Percentiles rank a stretch among this genome's conserved stretches.
These are phyloP conservation scores for Lablab purpureus DNA, from an alignment of 306 rosid species.

Conservation along the genomic window DNA sequence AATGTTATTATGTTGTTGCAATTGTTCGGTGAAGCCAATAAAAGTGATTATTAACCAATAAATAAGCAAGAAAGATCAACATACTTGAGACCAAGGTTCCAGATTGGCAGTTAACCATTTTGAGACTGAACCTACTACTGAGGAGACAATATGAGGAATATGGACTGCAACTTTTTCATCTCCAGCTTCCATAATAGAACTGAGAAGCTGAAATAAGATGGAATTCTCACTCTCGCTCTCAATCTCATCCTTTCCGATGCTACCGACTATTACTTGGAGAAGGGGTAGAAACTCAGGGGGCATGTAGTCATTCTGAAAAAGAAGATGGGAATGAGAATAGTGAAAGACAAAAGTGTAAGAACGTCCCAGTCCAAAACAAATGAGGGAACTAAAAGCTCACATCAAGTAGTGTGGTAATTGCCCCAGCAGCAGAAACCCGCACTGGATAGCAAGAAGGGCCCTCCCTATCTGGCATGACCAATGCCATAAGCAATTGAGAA, in stretches of 20 bases:
- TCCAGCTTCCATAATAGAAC: slow-evolving; percentile 80
- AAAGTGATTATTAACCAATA: slow-evolving; percentile 39
- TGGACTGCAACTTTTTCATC: slow-evolving; percentile 78
- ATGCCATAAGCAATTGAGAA: slow-evolving; percentile 76
- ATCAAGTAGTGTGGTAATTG: slow-evolving; percentile 78
- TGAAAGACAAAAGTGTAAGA: slow-evolving; percentile 38
- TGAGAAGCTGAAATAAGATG: slow-evolving; percentile 77
- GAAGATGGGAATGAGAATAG: slow-evolving; percentile 40
- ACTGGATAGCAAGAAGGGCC: slow-evolving; percentile 82
- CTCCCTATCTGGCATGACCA: slow-evolving; percentile 69
- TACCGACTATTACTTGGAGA: slow-evolving; percentile 75
- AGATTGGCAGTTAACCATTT: slow-evolving; percentile 58
- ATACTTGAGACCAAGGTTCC: slow-evolving; percentile 93
- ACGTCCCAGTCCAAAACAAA: slow-evolving; percentile 28
- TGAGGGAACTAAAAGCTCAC: slow-evolving; percentile 56
- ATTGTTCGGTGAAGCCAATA: background rate
- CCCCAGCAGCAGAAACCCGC: slow-evolving; percentile 92
- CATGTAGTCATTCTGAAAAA: slow-evolving; percentile 80
- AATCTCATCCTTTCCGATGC: slow-evolving; percentile 67
- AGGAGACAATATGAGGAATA: slow-evolving; percentile 69
- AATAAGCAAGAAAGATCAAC: slow-evolving; percentile 37
- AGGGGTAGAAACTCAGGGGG: slow-evolving; percentile 94
- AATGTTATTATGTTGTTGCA: slow-evolving; percentile 15
- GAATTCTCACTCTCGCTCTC: slow-evolving; percentile 66
- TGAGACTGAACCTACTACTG: slow-evolving; percentile 71